Base-by-base conservation (phyloP, 2,329 filamentous ascomycete species). In the Knoxdaviesia capensis region DNA sequence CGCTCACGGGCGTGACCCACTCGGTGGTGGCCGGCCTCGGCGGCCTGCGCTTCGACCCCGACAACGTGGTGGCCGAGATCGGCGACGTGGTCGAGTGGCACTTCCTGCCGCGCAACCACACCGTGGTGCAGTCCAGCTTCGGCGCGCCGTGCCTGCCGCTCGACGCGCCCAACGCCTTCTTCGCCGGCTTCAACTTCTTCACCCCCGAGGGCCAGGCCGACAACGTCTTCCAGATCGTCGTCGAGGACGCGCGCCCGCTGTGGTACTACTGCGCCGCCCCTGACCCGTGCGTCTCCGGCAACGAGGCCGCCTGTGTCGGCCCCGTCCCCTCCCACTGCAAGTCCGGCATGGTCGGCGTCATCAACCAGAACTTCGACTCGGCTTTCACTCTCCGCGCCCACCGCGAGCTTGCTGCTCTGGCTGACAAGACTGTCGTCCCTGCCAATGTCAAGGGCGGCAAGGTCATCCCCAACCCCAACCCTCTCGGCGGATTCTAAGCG, bases 261-360 rank as follows among this genome's bases (percentile, higher is more conserved):
- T 79, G 75, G 73, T 68, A 69, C 51, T 79, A 76, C 61, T 78
- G 73, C 53, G 68, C 68, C 58, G 51, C 54, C 51, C n/a, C 32
- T 29, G 35, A 36, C 10, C 7, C 30, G 11, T 48, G 39, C 39
- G 11, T 20, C 20, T 20, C 45, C 32, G 56, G 54, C 39, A 50
- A 49, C 20, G 20, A 20, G 20, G 20, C 20, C 20, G 20, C 20
- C 20, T 20, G 20, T 20, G 20, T 20, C 20, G 20, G 20, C 20
- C 20, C 20, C 20, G 20, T 20, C 20, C 20, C 20, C 20, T 20
- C 20, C 46, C 66, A 69, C 51, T 71, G 66, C 59, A 58, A 64
- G 48, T 57, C 52, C 7, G 64, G 64, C 45, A 69, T 69, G 66
- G 57, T 60, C 3, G 64, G 60, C 9, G 59, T 64, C 36, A 61